Conservation (phyloP, 805 yeast genomes). For the Komagataella pastoris region DNA sequence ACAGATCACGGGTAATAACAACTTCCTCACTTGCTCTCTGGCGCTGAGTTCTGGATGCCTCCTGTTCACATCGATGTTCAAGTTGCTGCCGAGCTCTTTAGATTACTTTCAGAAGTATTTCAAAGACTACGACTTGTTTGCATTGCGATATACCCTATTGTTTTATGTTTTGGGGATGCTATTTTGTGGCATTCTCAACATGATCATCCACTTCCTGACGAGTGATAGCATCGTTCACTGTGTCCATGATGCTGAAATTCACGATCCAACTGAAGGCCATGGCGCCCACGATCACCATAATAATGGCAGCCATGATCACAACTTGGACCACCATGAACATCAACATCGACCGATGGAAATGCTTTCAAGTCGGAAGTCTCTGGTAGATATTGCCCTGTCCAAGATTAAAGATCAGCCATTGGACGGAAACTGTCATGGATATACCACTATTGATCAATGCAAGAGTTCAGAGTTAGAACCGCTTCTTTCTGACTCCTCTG, state of each 20-base stretch:
- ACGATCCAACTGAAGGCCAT: constrained; percentile 13
- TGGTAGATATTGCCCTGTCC: constrained; percentile 1
- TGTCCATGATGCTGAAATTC: constrained; percentile 31
- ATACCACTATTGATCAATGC: constrained; percentile 7
- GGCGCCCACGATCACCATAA: constrained; percentile 3
- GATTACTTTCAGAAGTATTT: constrained; percentile 22
- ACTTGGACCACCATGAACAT: neutral
- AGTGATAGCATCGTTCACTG: constrained; percentile 81
- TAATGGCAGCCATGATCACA: constrained; percentile 1
- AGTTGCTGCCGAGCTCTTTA: constrained; percentile 59
- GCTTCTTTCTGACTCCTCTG: constrained; percentile 1
- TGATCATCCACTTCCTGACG: constrained; percentile 57
- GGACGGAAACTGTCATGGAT: constrained; percentile 15
- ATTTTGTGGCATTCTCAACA: constrained; percentile 47
- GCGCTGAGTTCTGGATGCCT: constrained; percentile 77
- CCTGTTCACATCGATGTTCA: constrained; percentile 62
- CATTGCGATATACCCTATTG: neutral
- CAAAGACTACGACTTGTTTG: neutral
- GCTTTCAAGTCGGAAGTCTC: neutral
- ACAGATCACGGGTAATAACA: constrained; percentile 42
- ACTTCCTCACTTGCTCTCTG: constrained; percentile 60
- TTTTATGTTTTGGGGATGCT: constrained; percentile 36
- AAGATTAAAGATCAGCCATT: neutral
- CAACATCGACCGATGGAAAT: neutral
- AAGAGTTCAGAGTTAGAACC: neutral